Evolutionary conservation across 129 eudicot species (phyloP), one percentile per base, ranked within the genome.

Genomic region (Saposhnikovia divaricata): DNA sequence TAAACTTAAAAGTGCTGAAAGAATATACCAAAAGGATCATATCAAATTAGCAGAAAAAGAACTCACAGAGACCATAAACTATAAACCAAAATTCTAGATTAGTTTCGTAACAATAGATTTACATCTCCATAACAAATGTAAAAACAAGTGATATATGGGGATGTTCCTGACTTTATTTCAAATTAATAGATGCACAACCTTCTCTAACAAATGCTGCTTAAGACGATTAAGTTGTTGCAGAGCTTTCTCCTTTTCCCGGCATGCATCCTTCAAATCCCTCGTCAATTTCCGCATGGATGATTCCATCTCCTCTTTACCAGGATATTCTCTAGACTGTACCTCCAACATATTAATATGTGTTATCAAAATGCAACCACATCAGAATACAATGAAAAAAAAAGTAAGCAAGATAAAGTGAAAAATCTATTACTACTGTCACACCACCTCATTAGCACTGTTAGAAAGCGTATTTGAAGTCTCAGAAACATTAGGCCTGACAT

Each of bases 191-290:
- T 46, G 40, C 16, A 40, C 44, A 65, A 95, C 99, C 99, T 95
- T 95, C 63, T 95, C 96, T 70, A 95, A 86, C 76, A 95, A 90
- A 85, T 95, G 99, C 85, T 95, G 97, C 88, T 95, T 95, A 66
- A 95, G 96, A 73, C 99, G 96, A 53, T 86, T 88, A 76, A 95
- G 87, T 81, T 90, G 88, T 73, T 92, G 95, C 76, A 86, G 76
- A 57, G 96, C 93, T 84, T 95, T 95, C 80, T 95, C 99, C 88
- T 83, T 92, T 81, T 89, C 89, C 79, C 74, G 83, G 76, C 83
- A 72, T 23, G 92, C 80, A 72, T 87, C 92, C 81, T 89, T 90
- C 83, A 95, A 77, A 78, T 92, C 95, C 70, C 88, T 95, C 83
- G 92, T 93, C 83, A 92, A 76, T 78, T 90, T 90, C 61, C 61